These are phyloP conservation scores for Pneumocystis sp. DNA, from an alignment of 1,139 yeast genomes.

Conservation along the genomic window DNA sequence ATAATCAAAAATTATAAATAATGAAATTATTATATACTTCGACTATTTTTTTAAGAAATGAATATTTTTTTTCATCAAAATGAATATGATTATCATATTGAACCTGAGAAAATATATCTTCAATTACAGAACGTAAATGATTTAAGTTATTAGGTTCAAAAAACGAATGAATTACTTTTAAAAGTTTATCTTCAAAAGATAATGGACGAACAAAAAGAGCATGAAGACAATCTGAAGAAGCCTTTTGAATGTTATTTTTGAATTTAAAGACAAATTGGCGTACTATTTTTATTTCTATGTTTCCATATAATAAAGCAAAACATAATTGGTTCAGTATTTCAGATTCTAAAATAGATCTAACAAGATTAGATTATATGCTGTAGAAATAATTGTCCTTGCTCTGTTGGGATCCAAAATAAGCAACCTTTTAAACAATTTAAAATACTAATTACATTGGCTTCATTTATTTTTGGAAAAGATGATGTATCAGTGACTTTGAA, in stretches of 20 bases:
- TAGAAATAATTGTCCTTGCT: not conserved
- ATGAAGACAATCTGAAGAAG: constrained; percentile 84
- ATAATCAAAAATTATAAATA: not conserved
- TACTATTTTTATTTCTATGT: constrained; percentile 48
- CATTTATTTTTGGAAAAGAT: constrained; percentile 24
- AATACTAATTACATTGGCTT: constrained; percentile 35
- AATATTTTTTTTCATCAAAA: constrained; percentile 63
- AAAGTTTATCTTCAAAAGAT: constrained; percentile 54
- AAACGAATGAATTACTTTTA: constrained; percentile 63
- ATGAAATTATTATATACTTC: constrained; percentile 27
- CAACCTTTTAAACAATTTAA: constrained; percentile 79
- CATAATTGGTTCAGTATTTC: constrained; percentile 54
- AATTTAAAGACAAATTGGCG: not conserved
- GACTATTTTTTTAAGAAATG: constrained; percentile 72
- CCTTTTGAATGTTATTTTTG: constrained; percentile 12
- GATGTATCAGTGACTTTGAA: constrained; percentile 24
- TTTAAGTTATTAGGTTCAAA: constrained; percentile 55
- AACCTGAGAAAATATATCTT: constrained; percentile 36
- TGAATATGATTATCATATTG: constrained; percentile 53
- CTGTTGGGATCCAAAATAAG: constrained; percentile 64
- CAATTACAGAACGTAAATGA: not conserved
- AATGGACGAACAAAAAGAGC: constrained; percentile 75
- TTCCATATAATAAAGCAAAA: constrained; percentile 45
- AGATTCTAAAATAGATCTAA: constrained; percentile 52
- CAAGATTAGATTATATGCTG: constrained; percentile 19